Evolutionary conservation across 2,329 filamentous ascomycete species (phyloP), one percentile per base, ranked within the genome.

Genomic region (Pyricularia grisea): DNA sequence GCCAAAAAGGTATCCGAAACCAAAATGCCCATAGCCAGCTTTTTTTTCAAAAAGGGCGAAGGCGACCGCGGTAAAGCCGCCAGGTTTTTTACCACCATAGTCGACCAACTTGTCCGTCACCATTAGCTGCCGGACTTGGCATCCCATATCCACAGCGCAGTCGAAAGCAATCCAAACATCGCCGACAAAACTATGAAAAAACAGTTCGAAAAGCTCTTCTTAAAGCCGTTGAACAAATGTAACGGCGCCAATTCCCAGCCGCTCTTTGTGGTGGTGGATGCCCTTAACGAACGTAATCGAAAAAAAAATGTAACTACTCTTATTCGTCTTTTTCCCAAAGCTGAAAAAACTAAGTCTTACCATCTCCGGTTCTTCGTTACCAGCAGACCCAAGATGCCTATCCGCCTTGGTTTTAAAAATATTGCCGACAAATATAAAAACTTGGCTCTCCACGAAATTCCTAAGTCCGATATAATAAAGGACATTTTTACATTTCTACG

Each of bases 1-100:
- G 64, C 64, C 17, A 66, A 20, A 33, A 33, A 42, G 64, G 11
- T 66, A n/a, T 42, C 28, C 31, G 64, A 30, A 30, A 20, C 28
- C n/a, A 20, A 42, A 33, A 30, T 66, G 28, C 64, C 31, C 61
- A 76, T 74, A 23, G 77, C 77, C 2, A 80, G 76, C 70, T 83
- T 84, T 71, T 82, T 83, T 73, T 84, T 84, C 73, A 81, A 81
- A 68, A 78, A 75, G 70, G 80, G 78, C 0, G 79, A 81, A 66
- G 73, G 72, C 3, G 79, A 82, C 70, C 76, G 78, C 30, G 76
- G 77, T 1, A 76, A 75, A 63, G 75, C 77, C 1, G 71, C 71
- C 4, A 76, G 74, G 66, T 75, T 84, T 50, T 76, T 84, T 17
- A 74, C 79, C 0, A 83, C 81, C 0, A 73, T 84, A 33, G 76